Conservation (phyloP, 2,329 filamentous ascomycete species). For the Trichoderma guizhouense region DNA sequence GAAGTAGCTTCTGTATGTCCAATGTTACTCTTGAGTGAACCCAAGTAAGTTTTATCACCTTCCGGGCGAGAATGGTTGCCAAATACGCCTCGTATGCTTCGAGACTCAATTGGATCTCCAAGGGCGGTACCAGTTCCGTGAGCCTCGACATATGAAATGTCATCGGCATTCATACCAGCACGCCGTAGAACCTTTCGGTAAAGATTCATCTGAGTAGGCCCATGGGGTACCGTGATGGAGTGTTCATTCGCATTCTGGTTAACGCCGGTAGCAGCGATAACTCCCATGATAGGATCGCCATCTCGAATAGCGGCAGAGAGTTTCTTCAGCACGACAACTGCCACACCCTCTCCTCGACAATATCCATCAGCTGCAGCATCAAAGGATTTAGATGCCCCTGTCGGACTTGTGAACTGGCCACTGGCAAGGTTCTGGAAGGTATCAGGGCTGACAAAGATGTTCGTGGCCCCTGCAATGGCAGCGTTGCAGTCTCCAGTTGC, state of each 20-base stretch:
- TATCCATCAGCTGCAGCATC: conserved; percentile 46
- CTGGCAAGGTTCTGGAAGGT: conserved; percentile 27
- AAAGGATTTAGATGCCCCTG: conserved; percentile 34
- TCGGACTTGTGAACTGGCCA: conserved; percentile 28
- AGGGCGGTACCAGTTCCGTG: not conserved
- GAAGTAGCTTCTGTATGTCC: not conserved
- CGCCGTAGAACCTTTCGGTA: not conserved
- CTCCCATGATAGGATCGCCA: not conserved
- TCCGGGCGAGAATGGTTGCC: not conserved
- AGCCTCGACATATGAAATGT: not conserved
- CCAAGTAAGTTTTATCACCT: not conserved
- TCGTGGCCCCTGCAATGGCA: conserved; percentile 40
- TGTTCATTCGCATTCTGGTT: not conserved
- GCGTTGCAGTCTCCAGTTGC: conserved; percentile 30
- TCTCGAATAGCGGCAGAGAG: conserved; percentile 24
- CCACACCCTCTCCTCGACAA: conserved; percentile 48
- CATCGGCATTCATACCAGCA: not conserved
- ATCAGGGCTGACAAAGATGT: conserved; percentile 33
- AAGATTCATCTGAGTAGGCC: not conserved
- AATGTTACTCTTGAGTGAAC: not conserved
- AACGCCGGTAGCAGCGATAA: not conserved
- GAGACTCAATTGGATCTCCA: not conserved
- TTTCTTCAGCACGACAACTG: conserved; percentile 45
- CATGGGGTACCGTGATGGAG: not conserved
- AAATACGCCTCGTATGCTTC: not conserved